Evolutionary conservation across 2,329 filamentous ascomycete species (phyloP), one percentile per base, ranked within the genome.

Genomic region (Emydomyces testavorans): DNA sequence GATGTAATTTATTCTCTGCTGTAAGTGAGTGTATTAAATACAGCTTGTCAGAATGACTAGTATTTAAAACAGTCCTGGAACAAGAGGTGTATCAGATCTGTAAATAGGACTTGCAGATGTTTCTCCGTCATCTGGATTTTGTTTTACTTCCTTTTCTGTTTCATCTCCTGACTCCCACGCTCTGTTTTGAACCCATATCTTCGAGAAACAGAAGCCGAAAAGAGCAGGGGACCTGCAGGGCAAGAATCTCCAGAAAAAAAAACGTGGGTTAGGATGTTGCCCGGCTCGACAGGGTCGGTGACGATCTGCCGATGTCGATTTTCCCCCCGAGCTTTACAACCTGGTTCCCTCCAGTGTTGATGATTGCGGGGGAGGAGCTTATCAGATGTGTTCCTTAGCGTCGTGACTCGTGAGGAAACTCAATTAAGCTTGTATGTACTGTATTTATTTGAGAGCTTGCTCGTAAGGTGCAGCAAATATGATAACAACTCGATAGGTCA

Each of bases 201-300:
- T 43, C 23, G 34, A 34, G 40, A 43, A 43, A 23, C 28, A 28
- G 39, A 20, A n/a, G 29, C 11, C 29, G 13, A 15, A 15, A 3
- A 6, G 18, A 23, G 42, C 42, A 36, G 31, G 29, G 18, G 42
- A 45, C 37, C 42, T 45, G 42, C 31, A 16, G 42, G 37, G 36
- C 40, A 43, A 34, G 42, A 21, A 45, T 18, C 31, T 39, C 26
- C 5, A 16, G 16, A 21, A 40, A 24, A 2, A 40, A 47, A 32
- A 47, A 47, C 45, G 45, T 47, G 45, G 45, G 45, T 18, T 34
- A 39, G 24, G 35, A 46, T 32, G 45, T 21, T 23, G 35, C 40
- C 45, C 45, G 45, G 45, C 45, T 47, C 45, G 45, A 47, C 45
- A 47, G 45, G 45, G 45, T 47, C 45, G 36, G 36, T 34, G 45